phyloP scores from a whole-genome alignment of 73 alveolate genomes.

The Symbiodinium natans region DNA sequence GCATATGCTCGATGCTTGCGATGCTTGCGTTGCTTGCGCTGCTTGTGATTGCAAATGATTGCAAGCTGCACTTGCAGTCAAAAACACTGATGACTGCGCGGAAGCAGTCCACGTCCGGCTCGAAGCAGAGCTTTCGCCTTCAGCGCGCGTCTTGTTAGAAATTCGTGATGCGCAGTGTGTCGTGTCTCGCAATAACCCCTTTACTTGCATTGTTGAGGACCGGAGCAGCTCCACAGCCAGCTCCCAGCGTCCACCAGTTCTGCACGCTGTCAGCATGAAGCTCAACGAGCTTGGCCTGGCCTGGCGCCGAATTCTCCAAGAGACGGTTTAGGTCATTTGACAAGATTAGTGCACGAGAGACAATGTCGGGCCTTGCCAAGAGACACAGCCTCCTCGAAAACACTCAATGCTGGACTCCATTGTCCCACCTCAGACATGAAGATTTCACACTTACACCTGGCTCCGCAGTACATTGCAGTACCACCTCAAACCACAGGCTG shows the following conservation, averaged over 20 bases:
- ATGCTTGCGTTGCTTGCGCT: too few species aligned
- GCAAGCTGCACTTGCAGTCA: background rate
- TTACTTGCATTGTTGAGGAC: too few species aligned
- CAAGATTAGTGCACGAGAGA: too few species aligned
- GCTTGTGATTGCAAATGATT: too few species aligned
- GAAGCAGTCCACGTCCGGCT: conserved; percentile 7
- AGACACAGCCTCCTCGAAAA: background rate
- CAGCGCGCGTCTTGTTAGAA: too few species aligned
- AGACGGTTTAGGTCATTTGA: too few species aligned
- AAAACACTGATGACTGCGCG: background rate
- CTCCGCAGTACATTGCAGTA: background rate
- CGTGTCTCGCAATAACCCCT: too few species aligned
- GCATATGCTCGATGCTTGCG: too few species aligned
- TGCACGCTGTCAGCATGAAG: background rate
- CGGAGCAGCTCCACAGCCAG: background rate
- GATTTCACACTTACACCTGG: background rate
- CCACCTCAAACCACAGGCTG: background rate
- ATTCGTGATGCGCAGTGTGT: too few species aligned
- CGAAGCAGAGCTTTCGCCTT: too few species aligned
- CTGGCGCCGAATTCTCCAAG: background rate
- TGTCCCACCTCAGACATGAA: background rate
- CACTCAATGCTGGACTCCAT: background rate
- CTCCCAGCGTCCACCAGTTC: background rate
- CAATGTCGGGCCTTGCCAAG: background rate
- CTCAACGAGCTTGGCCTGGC: background rate